Conservation (phyloP, 345 rosid species). For the Clausena lansium region DNA sequence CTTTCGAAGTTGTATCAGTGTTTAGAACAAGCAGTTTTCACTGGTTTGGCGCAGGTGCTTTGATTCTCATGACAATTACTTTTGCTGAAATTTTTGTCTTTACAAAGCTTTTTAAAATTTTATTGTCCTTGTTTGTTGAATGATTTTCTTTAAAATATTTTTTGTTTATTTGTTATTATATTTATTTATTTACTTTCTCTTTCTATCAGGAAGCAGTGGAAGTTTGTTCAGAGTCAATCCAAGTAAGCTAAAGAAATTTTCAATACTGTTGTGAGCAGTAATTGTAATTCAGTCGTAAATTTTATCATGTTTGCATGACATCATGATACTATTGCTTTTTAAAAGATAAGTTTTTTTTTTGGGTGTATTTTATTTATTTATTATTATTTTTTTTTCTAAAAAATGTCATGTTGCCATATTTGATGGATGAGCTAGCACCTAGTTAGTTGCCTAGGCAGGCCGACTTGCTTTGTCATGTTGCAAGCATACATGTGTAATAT, state of each 20-base stretch:
- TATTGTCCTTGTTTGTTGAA: slow-evolving; percentile 21
- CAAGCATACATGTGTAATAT: slow-evolving; percentile 3
- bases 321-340: background rate
- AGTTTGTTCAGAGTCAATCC: slow-evolving; percentile 84
- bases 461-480: background rate
- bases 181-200: slow-evolving; percentile 17
- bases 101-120: background rate
- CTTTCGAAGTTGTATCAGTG: slow-evolving; percentile 88
- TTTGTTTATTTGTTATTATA: too few relatives aligned
- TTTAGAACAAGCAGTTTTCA: slow-evolving; percentile 82
- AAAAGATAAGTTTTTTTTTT: background rate
- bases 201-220: slow-evolving; percentile 91
- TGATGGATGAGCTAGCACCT: background rate
- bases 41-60: slow-evolving; percentile 93
- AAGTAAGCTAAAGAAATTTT: slow-evolving; percentile 52
- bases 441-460: background rate
- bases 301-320: background rate
- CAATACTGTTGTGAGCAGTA: background rate
- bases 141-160: background rate
- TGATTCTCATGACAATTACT: slow-evolving; percentile 17
- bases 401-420: background rate
- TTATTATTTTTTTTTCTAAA: background rate
- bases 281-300: slow-evolving; percentile 8
- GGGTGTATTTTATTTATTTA: too few relatives aligned
- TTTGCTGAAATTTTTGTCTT: slow-evolving; percentile 4